Conservation (phyloP, 305 asterid species). For the Euphrasia arctica region DNA sequence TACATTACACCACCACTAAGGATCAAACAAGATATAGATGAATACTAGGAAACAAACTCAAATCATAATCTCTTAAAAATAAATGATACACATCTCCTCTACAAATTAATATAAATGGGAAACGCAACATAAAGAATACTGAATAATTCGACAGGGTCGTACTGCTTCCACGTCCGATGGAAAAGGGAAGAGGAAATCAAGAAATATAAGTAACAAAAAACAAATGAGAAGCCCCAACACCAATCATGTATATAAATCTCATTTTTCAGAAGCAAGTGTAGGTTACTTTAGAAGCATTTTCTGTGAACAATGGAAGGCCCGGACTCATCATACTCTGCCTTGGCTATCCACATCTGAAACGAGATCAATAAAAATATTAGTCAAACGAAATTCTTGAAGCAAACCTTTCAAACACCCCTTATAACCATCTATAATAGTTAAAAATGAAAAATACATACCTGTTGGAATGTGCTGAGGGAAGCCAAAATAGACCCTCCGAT, state of each 20-base stretch:
- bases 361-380: not conserved
- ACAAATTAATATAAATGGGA: conserved; percentile 25
- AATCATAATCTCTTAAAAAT: conserved; percentile 27
- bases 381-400: too few species aligned
- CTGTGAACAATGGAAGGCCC: conserved; percentile 56
- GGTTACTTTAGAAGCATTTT: conserved; percentile 40
- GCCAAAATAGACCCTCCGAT: conserved; percentile 45
- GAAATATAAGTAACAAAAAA: conserved; percentile 10
- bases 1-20: not conserved
- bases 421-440: not conserved
- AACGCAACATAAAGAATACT: not conserved
- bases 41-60: conserved; percentile 27
- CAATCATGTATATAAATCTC: conserved; percentile 21
- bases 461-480: conserved; percentile 48
- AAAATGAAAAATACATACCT: conserved; percentile 24
- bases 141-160: conserved; percentile 12
- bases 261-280: not conserved
- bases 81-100: conserved; percentile 30
- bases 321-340: conserved; percentile 50
- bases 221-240: conserved; percentile 22
- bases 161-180: conserved; percentile 9
- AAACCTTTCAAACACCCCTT: too few species aligned
- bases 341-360: conserved; percentile 56
- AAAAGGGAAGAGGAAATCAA: not conserved
- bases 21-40: conserved; percentile 13